A percentile compares a stretch with the other conserved stretches of the same genome.
Evolutionary conservation across 306 rosid species (phyloP).

Genomic region (Pterocarpus macrocarpus): DNA sequence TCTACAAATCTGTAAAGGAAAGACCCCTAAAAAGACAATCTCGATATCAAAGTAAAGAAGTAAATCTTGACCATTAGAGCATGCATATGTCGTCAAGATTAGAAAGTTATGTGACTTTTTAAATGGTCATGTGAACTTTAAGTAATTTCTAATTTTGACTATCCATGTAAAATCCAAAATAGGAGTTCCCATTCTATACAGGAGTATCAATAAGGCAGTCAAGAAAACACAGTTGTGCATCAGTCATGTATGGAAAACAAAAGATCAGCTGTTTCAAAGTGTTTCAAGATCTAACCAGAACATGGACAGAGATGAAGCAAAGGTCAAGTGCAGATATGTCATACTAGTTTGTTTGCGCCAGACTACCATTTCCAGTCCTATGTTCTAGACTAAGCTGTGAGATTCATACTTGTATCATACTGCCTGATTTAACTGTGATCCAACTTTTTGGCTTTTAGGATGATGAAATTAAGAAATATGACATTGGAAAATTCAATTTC

Average conservation of each 20-base stretch:
- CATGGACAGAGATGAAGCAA: not conserved
- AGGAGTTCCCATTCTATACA: not conserved
- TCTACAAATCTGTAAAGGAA: not conserved
- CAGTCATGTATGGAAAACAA: not conserved
- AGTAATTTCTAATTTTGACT: not conserved
- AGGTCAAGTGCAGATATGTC: not conserved
- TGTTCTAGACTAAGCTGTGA: not conserved
- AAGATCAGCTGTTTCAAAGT: not conserved
- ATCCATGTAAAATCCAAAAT: not conserved
- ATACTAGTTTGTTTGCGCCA: not conserved
- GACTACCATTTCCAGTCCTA: not conserved
- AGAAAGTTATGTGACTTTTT: not conserved
- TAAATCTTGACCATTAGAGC: not conserved
- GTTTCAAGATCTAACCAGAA: not conserved
- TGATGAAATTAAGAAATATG: conserved; percentile 15
- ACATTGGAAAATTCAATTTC: conserved; percentile 5
- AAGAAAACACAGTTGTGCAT: not conserved
- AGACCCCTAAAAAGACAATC: not conserved
- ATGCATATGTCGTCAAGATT: not conserved
- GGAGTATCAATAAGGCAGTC: not conserved
- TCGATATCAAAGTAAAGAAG: not conserved
- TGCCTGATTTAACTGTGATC: not conserved
- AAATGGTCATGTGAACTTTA: not conserved
- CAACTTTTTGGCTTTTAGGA: conserved; percentile 1
- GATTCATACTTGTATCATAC: conserved; percentile 1